Evolutionary conservation across 805 yeast genomes (phyloP).

Genomic region (Saturnispora saitoi): DNA sequence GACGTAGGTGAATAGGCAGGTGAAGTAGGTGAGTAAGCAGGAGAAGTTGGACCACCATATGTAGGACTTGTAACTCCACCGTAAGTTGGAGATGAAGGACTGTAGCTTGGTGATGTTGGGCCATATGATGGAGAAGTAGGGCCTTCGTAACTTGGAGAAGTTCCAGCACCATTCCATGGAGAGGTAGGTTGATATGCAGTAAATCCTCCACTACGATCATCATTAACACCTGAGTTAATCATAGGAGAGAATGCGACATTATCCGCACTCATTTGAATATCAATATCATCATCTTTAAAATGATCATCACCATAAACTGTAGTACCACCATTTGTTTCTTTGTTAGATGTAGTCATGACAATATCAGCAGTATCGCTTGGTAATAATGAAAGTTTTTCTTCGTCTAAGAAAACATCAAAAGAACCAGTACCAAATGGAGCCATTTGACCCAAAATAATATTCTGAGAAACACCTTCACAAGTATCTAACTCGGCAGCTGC

Average conservation of each 20-base stretch:
- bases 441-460: conserved; percentile 94
- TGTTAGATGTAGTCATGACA: conserved; percentile 32
- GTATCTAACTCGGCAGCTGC: conserved; percentile 97
- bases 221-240: conserved; percentile 74
- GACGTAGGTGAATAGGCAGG: conserved; percentile 74
- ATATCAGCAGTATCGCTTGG: conserved; percentile 40
- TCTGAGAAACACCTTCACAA: conserved; percentile 97
- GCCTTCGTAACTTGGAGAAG: conserved; percentile 34
- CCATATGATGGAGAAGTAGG: conserved; percentile 42
- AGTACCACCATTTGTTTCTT: conserved; percentile 67
- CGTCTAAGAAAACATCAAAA: conserved; percentile 92
- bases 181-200: conserved; percentile 50
- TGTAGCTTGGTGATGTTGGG: conserved; percentile 52
- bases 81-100: conserved; percentile 46
- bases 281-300: conserved; percentile 52
- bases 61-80: conserved; percentile 50
- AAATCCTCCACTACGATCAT: conserved; percentile 72
- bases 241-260: conserved; percentile 87
- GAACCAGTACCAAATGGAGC: conserved; percentile 99
- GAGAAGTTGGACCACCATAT: conserved; percentile 62
- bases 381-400: conserved; percentile 62
- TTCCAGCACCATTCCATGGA: conserved; percentile 44
- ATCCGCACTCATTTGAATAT: conserved; percentile 37
- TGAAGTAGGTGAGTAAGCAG: conserved; percentile 71
- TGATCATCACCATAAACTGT: conserved; percentile 80